phyloP scores from a whole-genome alignment of 225 moss, liverwort and hornwort genomes.

The Pseudoscleropodium purum region DNA sequence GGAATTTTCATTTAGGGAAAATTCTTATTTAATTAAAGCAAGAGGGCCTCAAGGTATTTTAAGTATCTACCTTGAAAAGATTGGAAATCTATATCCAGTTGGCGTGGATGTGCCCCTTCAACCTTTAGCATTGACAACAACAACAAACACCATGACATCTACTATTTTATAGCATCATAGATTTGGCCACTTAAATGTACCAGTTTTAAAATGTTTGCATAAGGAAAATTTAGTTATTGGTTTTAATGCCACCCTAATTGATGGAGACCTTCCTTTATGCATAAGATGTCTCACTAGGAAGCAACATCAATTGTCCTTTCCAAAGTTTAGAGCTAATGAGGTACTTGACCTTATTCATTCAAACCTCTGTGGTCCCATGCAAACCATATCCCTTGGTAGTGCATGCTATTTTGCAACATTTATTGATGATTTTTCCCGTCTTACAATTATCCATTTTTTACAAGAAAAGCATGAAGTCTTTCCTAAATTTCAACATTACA shows the following conservation, averaged over 20 bases:
- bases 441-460: neutral
- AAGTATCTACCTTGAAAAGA: neutral
- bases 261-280: neutral
- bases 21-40: neutral
- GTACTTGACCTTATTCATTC: neutral
- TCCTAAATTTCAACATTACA: neutral
- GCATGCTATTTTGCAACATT: neutral
- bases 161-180: neutral
- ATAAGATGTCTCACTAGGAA: neutral
- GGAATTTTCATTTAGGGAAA: neutral
- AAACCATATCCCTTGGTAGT: neutral
- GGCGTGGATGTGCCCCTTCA: neutral
- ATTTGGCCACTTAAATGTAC: neutral
- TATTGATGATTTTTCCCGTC: neutral
- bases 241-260: neutral
- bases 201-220: neutral
- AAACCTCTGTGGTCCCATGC: neutral
- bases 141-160: neutral
- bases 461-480: neutral
- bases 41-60: neutral
- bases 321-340: neutral
- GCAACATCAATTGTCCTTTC: neutral
- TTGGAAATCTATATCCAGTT: neutral
- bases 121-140: neutral
- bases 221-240: neutral